These are phyloP conservation scores for Ganoderma lingzhi DNA, from an alignment of 1,284 basidiomycete genomes.

Conservation along the genomic window DNA sequence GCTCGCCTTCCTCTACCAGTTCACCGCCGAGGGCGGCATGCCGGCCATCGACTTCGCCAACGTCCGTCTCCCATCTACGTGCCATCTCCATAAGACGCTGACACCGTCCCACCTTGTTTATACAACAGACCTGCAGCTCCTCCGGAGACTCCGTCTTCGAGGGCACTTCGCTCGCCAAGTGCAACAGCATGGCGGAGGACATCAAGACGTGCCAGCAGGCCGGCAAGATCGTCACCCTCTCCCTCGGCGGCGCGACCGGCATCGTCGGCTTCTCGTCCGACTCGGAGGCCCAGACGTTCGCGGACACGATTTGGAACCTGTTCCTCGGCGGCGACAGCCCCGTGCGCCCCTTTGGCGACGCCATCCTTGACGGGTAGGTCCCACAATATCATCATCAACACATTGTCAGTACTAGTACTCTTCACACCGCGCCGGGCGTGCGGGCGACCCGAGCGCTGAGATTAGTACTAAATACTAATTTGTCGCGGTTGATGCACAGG, in stretches of 20 bases:
- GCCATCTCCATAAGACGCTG: background rate
- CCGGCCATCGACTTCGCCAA: constrained; percentile 68
- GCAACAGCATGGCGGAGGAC: constrained; percentile 54
- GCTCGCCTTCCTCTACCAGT: constrained; percentile 64
- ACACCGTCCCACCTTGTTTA: background rate
- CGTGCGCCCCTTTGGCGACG: constrained; percentile 64
- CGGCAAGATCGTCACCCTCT: constrained; percentile 71
- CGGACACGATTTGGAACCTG: constrained; percentile 66
- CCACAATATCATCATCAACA: background rate
- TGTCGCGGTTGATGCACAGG: constrained; percentile 40
- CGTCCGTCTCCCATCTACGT: constrained; percentile 43
- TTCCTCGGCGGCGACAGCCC: constrained; percentile 65
- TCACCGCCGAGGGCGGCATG: constrained; percentile 58
- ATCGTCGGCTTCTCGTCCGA: constrained; percentile 60
- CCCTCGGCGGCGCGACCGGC: constrained; percentile 66
- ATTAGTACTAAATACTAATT: constrained; percentile 2
- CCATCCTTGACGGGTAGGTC: constrained; percentile 67
- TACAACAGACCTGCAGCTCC: constrained; percentile 55
- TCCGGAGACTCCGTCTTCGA: constrained; percentile 52
- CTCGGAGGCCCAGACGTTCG: constrained; percentile 57
- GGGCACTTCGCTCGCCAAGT: constrained; percentile 64
- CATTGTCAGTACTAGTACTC: too few species aligned
- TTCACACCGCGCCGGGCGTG: background rate
- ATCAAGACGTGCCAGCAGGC: constrained; percentile 67
- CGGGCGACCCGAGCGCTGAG: background rate